Conservation (phyloP, 257 asterid species). For the Scutellaria galericulata region DNA sequence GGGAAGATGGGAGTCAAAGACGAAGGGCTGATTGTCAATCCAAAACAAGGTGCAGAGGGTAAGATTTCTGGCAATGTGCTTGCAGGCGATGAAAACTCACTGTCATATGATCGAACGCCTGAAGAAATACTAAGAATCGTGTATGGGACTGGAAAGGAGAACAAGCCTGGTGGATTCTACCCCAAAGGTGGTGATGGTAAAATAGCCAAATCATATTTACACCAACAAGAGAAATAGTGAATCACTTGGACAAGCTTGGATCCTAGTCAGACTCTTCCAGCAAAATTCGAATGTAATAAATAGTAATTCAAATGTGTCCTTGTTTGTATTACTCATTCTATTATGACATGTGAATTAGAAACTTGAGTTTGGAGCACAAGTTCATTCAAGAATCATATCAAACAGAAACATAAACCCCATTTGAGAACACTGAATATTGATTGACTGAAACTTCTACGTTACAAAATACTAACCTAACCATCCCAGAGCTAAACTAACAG, state of each 20-base stretch:
- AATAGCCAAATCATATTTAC: conserved; percentile 60
- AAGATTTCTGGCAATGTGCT: conserved; percentile 61
- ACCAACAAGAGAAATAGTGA: too few relatives aligned
- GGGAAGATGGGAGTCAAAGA: conserved; percentile 70
- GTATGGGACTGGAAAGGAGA: conserved; percentile 61
- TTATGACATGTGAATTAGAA: too few relatives aligned
- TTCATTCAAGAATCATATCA: not conserved
- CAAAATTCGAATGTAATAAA: too few relatives aligned
- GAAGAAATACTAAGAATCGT: conserved; percentile 74
- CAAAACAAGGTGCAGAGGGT: conserved; percentile 60
- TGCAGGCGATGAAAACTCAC: conserved; percentile 54
- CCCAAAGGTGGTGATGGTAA: conserved; percentile 73
- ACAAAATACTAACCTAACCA: conserved; percentile 31
- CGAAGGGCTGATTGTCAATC: conserved; percentile 66
- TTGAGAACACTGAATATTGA: conserved; percentile 18
- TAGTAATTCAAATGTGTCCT: too few relatives aligned
- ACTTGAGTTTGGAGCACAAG: too few relatives aligned
- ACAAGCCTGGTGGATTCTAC: conserved; percentile 75
- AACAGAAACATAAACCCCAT: not conserved
- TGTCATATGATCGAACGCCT: conserved; percentile 66
- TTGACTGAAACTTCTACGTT: conserved; percentile 22
- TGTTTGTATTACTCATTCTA: not conserved
- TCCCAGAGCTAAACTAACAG: conserved; percentile 5
- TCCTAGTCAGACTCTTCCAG: not conserved
- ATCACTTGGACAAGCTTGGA: not conserved